Conservation (phyloP, 352 stramenopile genomes). For the Globisporangium emineosum region DNA sequence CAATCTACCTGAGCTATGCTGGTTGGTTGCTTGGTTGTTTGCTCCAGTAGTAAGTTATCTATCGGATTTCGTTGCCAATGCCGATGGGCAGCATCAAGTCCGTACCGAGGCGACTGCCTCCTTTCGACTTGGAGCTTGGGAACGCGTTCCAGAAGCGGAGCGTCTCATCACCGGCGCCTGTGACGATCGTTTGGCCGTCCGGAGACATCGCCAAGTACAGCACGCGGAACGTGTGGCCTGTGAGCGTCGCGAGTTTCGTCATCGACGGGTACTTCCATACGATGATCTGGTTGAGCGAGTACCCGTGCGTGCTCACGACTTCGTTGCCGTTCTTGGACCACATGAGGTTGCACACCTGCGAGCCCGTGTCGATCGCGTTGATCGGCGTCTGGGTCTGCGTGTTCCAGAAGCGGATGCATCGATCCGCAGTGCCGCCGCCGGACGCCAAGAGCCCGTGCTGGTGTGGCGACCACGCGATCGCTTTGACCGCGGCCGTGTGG, state of each 20-base stretch:
- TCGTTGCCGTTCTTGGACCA: conserved; percentile 98
- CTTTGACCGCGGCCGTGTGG: conserved; percentile 97
- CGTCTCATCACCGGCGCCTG: conserved; percentile 96
- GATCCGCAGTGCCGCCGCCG: conserved; percentile 94
- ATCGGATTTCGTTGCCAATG: conserved; percentile 61
- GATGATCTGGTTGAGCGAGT: conserved; percentile 98
- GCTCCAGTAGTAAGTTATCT: background rate
- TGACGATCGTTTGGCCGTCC: conserved; percentile 97
- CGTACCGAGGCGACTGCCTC: conserved; percentile 43
- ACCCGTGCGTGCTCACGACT: conserved; percentile 98
- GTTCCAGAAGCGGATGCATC: conserved; percentile 98
- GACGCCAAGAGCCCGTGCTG: conserved; percentile 94
- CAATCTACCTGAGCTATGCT: background rate
- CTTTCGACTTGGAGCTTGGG: conserved; percentile 70
- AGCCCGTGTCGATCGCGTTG: conserved; percentile 94
- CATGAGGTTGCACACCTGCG: conserved; percentile 97
- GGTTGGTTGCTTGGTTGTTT: background rate
- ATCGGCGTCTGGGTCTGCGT: conserved; percentile 88
- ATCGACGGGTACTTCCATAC: conserved; percentile 97
- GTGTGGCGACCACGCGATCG: conserved; percentile 97
- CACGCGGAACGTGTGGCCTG: conserved; percentile 95
- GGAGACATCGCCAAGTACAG: conserved; percentile 97
- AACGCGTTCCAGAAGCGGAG: conserved; percentile 98
- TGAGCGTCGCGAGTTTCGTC: conserved; percentile 95
- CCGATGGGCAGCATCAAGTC: conserved; percentile 59